A percentile compares a stretch with the other conserved stretches of the same genome.
Evolutionary conservation across 768 basidiomycete genomes (phyloP).

Genomic region (Trametes gibbosa): DNA sequence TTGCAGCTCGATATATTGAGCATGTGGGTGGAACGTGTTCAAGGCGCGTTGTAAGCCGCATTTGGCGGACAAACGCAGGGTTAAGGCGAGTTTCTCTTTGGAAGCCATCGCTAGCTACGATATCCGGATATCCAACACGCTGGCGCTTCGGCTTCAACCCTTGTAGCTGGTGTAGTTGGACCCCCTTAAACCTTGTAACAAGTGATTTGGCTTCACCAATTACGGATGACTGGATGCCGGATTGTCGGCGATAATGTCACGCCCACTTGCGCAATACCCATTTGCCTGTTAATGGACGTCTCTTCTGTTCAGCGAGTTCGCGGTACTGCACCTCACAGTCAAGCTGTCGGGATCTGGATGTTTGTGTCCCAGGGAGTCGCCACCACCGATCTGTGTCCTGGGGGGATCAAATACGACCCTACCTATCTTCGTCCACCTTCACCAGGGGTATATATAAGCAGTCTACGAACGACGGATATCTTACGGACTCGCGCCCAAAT

Average conservation of each 20-base stretch:
- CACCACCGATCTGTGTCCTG: too few species aligned
- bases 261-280: too few species aligned
- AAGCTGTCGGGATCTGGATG: too few species aligned
- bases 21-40: constrained; percentile 22
- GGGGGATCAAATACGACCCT: too few species aligned
- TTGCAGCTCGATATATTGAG: constrained; percentile 19
- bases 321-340: too few species aligned
- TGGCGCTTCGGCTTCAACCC: not conserved
- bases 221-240: too few species aligned
- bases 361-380: too few species aligned
- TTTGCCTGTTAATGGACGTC: too few species aligned
- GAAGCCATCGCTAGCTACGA: not conserved
- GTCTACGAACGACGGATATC: not conserved
- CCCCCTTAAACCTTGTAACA: not conserved
- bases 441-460: not conserved
- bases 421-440: too few species aligned
- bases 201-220: too few species aligned
- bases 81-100: not conserved
- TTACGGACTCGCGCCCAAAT: not conserved
- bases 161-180: not conserved
- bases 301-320: too few species aligned
- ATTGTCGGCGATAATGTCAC: too few species aligned
- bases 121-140: not conserved
- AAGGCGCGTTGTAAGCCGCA: constrained; percentile 1
- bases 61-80: not conserved